Base-by-base conservation (phyloP, 2,329 filamentous ascomycete species). In the Pestalotiopsis sp. region DNA sequence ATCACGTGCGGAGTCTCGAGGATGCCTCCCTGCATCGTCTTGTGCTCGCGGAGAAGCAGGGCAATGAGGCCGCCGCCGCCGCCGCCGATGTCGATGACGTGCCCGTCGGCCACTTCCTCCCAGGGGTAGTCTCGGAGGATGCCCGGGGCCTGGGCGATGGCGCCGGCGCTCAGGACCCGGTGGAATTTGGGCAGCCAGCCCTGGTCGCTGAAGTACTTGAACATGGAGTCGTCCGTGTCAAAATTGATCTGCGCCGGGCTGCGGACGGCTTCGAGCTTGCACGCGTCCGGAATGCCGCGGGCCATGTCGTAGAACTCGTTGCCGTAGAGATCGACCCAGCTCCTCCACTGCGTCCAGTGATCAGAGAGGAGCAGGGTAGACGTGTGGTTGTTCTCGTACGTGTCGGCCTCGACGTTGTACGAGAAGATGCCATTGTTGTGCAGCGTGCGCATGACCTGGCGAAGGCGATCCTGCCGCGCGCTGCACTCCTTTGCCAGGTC, bases 291-390 rank as follows among this genome's bases (percentile, higher is more conserved):
- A 38, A 84, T 81, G 4, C 81, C 79, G 3, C 77, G 72, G 0
- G 81, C 80, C 49, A 83, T 80, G 69, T 84, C 80, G 73, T 83
- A 85, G 73, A 83, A 83, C 65, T 82, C 72, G 68, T 79, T 81
- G 5, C 80, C 82, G 69, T 84, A 83, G 1, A 84, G 75, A 2
- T 78, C 73, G 2, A 82, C 81, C 83, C 83, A 84, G 69, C 78
- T 78, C 23, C 74, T 78, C 83, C 82, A 84, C 70, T 83, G 80
- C 0, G 80, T 83, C 82, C 82, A 84, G 70, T 85, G 82, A 65
- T 79, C 73, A 2, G 70, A 69, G 0, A 60, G 66, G 2, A 84
- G 74, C 4, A 83, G 73, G 0, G 65, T 62, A 0, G 83, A 83
- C 2, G 72, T 66, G 7, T 25, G 65, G 69, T 78, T 83, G 72